phyloP scores from a whole-genome alignment of 2,329 filamentous ascomycete species.

The Trichoderma sp. region DNA sequence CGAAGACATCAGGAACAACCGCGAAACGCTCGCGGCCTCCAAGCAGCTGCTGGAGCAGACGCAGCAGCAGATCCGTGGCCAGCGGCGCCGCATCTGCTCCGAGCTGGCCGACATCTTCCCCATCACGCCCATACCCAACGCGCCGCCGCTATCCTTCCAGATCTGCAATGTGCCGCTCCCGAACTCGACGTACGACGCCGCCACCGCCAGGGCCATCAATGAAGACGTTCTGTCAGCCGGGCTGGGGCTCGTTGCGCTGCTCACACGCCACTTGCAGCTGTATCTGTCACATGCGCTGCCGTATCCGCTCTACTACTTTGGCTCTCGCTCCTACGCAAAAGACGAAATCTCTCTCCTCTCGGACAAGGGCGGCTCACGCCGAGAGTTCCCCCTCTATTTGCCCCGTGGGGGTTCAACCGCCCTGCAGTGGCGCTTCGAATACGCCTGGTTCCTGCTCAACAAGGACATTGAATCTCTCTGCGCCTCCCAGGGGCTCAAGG shows the following conservation, averaged over 20 bases:
- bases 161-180: conserved; percentile 79
- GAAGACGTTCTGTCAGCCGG: conserved; percentile 79
- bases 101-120: conserved; percentile 79
- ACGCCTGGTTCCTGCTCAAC: conserved; percentile 94
- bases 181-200: conserved; percentile 72
- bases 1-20: conserved; percentile 63
- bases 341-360: conserved; percentile 69
- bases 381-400: conserved; percentile 79
- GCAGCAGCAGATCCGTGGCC: conserved; percentile 72
- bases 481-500: conserved; percentile 68
- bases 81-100: conserved; percentile 84
- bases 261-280: conserved; percentile 75
- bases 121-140: conserved; percentile 65
- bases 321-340: conserved; percentile 73
- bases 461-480: conserved; percentile 82
- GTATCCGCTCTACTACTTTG: conserved; percentile 73
- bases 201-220: conserved; percentile 50
- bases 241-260: conserved; percentile 75
- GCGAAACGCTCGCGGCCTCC: conserved; percentile 60
- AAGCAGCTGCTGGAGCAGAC: conserved; percentile 58
- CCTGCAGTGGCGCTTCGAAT: conserved; percentile 89
- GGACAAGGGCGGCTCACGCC: conserved; percentile 53
- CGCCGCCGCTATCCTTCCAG: conserved; percentile 73
- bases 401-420: conserved; percentile 61
- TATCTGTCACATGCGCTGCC: conserved; percentile 80